phyloP scores from a whole-genome alignment of 306 rosid species.

The Dryas drummondii region DNA sequence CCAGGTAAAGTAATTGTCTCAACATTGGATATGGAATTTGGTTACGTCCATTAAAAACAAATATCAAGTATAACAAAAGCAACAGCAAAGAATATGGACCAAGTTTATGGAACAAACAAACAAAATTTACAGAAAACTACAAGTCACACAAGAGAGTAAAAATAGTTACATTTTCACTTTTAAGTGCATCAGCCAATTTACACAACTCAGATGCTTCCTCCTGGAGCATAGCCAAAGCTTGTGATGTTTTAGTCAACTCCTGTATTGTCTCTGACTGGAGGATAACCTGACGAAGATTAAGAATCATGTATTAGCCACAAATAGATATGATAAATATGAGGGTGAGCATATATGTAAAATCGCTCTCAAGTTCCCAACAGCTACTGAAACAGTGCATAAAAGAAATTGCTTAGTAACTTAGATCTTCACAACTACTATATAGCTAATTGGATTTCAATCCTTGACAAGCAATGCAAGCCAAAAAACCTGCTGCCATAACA shows the following conservation, averaged over 20 bases:
- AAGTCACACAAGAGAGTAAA: neutral
- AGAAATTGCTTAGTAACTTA: neutral
- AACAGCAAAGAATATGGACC: no score
- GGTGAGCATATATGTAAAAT: neutral
- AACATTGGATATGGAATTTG: no score
- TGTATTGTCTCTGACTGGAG: constrained; percentile 96
- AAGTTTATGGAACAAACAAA: neutral
- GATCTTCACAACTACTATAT: neutral
- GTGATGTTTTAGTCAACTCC: constrained; percentile 86
- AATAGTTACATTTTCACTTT: constrained; percentile 69
- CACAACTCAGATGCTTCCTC: constrained; percentile 67
- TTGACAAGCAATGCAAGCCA: neutral
- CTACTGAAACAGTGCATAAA: neutral
- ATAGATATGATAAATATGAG: neutral
- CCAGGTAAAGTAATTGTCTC: neutral
- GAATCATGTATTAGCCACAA: neutral
- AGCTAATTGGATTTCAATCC: neutral
- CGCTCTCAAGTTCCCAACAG: neutral
- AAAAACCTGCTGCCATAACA: neutral
- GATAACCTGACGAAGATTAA: constrained; percentile 55
- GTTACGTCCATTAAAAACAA: neutral
- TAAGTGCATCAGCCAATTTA: constrained; percentile 51
- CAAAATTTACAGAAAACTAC: constrained; percentile 8
- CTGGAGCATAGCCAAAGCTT: constrained; percentile 64
- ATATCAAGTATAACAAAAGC: neutral